Base-by-base conservation (phyloP, 805 yeast genomes). In the Groenewaldozyma salmanticensis region DNA sequence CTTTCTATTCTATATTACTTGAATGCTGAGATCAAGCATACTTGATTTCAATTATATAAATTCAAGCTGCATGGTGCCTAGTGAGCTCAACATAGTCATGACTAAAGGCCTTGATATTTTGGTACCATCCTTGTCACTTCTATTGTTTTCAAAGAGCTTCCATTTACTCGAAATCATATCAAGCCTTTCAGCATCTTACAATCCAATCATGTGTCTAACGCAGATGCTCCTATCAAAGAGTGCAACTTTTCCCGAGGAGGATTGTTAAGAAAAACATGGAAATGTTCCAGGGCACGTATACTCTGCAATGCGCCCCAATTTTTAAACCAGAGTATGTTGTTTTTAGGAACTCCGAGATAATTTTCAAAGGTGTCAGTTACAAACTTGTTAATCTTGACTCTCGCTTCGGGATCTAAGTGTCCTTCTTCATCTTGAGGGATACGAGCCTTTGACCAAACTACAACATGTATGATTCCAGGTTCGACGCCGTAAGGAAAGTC, bases 401-500 rank as follows among this genome's bases (percentile, higher is more conserved):
- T 51, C 1, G 73, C 64, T 17, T 54, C 61, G 1, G 52, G 47
- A 6, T 70, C 59, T 19, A 71, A 55, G 44, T 70, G 73, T 3
- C 75, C 75, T 31, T 66, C 60, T 15, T 58, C 52, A 5, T 62
- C 62, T 11, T 54, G 52, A 5, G 70, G 68, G 11, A 74, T 67
- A 5, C 59, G 57, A 19, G 64, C 55, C 49, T 73, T 71, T 11
- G 74, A 59, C 81, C 81, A 75, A 15, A 76, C 71, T 31, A 79
- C 76, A 32, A 74, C 53, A 51, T 75, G 81, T 17, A 52, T 52
- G 34, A 75, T 66, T 31, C 68, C 68, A 3, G 52, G 46, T 31
- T 65, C 75, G 41, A 75, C 66, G 43, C 68, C 70, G 55, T 75
- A 75, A 1, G 79, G 78, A 54, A 72, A 75, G 51, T 73, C 77